Evolutionary conservation across 2,329 filamentous ascomycete species (phyloP), one percentile per base, ranked within the genome.

Genomic region (Fusarium agapanthi): DNA sequence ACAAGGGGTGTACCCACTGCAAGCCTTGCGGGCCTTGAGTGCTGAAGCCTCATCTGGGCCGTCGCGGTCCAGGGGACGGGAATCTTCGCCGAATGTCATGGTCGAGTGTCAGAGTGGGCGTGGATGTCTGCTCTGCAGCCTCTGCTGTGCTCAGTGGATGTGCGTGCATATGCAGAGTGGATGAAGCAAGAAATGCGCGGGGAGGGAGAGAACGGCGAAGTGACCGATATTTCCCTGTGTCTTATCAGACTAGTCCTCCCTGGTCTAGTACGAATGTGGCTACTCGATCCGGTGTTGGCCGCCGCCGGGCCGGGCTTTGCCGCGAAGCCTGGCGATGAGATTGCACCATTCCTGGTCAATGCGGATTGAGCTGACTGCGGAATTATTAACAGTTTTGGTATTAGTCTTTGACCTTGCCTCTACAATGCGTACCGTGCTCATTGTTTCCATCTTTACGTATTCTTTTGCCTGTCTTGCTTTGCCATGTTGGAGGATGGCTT

Each of bases 21-120:
- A 67, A 14, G 65, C 65, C 24, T 67, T 67, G 16, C 65, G 62
- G 20, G 65, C 62, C 40, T 67, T 67, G 45, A 61, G 62, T 13
- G 44, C 61, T 41, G 44, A 47, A 53, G 62, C 38, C 34, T 67
- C 62, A 20, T 67, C 65, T 28, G 11, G 24, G 15, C 10, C 40
- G 20, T 57, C 51, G 32, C 59, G 32, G 40, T 38, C 58, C 30
- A 65, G 20, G n/a, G 65, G 22, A n/a, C 62, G 51, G 65, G 62
- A 61, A 53, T 67, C 40, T 61, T 67, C 53, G 62, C 62, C 54
- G 65, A 35, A 53, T 14, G 63, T 41, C 63, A 67, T 61, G 32
- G 12, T 55, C 6, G 37, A 26, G 20, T 30, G 26, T 34, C 11
- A 34, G n/a, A 57, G 41, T 22, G 40, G 18, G 9, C 14, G 54